Base-by-base conservation (phyloP, 345 rosid genomes). In the Noccaea caerulescens region DNA sequence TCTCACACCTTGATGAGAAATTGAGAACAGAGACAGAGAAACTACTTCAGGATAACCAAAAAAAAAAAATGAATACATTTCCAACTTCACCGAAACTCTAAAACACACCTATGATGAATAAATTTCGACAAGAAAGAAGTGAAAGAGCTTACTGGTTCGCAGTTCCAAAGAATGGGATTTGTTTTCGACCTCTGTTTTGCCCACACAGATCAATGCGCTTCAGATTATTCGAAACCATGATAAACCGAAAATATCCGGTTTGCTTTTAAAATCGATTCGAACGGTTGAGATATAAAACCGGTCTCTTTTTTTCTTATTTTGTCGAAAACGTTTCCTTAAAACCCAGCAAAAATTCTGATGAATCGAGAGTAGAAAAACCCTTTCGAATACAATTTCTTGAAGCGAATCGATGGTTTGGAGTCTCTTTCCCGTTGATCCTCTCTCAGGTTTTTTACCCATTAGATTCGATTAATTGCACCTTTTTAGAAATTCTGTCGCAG, bases 371-470 rank as follows among this genome's bases (percentile, higher is more conserved):
- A 10, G 72, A 54, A 53, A 47, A 72, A 30, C 52, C 65, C 59
- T 65, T 47, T 27, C 39, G 51, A 36, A 38, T 20, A n/a, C n/a
- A 8, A 20, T 36, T 55, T 53, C n/a, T 30, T 34, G 58, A 51
- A 72, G 77, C 52, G 52, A 45, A 45, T 53, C 59, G 18, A 92
- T 92, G 98, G 96, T 92, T 51, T 92, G 98, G 96, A 86, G 81
- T 61, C 77, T 89, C 70, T 80, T 85, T 68, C 92, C 98, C 39
- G 82, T 60, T 53, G 98, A 87, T 74, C 82, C 89, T 61, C 87
- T 80, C 18, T 80, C 90, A 86, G 94, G 96, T 82, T 46, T 46
- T 33, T 27, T 38, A 3, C 43, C 36, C 55, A 4, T 27, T 58
- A 12, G 13, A 36, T 37, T 46, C 42, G 3, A 34, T 62, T 5